Conservation (phyloP, 2,329 filamentous ascomycete genomes). For the Colletotrichum salicis region DNA sequence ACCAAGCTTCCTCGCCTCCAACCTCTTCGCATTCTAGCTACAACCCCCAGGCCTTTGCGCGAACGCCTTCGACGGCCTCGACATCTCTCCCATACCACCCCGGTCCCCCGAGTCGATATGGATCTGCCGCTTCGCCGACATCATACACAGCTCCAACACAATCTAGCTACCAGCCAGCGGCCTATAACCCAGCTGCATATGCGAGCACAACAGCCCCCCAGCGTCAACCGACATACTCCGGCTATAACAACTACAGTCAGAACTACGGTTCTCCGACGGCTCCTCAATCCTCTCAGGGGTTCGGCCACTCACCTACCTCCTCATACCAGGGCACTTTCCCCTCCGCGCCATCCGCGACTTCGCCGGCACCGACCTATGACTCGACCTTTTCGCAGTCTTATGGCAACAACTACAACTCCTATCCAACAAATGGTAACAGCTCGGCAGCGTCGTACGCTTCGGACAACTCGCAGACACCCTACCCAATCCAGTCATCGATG, state of each 20-base stretch:
- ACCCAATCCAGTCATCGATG: slow-evolving; percentile 63
- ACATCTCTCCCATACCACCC: slow-evolving; percentile 62
- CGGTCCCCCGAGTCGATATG: slow-evolving; percentile 51
- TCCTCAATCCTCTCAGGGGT: slow-evolving; percentile 48
- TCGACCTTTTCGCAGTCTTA: slow-evolving; percentile 41
- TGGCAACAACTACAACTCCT: slow-evolving; percentile 44
- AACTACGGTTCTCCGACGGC: slow-evolving; percentile 51
- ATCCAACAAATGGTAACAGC: slow-evolving; percentile 52
- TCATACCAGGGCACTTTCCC: slow-evolving; percentile 40
- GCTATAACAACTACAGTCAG: slow-evolving; percentile 57
- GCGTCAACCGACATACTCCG: slow-evolving; percentile 61
- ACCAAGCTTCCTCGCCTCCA: slow-evolving; percentile 57
- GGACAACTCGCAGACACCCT: slow-evolving; percentile 57
- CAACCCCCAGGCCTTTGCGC: slow-evolving; percentile 75
- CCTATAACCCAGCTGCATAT: slow-evolving; percentile 71
- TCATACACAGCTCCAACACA: slow-evolving; percentile 48
- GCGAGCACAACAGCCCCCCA: slow-evolving; percentile 59
- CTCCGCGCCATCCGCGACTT: slow-evolving; percentile 42
- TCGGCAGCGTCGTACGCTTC: slow-evolving; percentile 50
- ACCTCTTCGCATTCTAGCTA: slow-evolving; percentile 66
- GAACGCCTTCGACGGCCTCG: slow-evolving; percentile 66
- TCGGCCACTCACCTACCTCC: slow-evolving; percentile 51
- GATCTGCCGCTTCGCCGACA: slow-evolving; percentile 50
- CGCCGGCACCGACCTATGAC: slow-evolving; percentile 47
- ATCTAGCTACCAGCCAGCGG: slow-evolving; percentile 59